These are phyloP conservation scores for Fusarium decemcellulare DNA, from an alignment of 2,329 filamentous ascomycete genomes.

Conservation along the genomic window DNA sequence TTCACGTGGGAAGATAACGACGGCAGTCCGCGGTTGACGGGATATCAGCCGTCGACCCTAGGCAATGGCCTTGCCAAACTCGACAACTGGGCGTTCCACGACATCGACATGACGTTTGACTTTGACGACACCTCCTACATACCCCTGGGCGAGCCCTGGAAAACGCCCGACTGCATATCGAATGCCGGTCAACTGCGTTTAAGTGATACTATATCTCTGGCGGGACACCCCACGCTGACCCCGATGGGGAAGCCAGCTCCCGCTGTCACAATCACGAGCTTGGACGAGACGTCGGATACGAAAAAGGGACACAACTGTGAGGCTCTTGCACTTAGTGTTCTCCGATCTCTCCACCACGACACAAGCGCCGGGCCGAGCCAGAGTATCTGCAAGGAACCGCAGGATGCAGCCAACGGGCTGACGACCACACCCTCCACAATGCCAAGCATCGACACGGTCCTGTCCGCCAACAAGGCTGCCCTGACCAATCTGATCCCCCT, in stretches of 20 bases:
- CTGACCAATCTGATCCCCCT: conserved; percentile 19
- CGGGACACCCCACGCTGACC: background rate
- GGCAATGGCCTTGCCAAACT: conserved; percentile 4
- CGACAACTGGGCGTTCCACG: conserved; percentile 22
- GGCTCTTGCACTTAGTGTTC: conserved; percentile 9
- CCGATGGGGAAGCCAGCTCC: background rate
- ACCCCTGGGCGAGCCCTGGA: conserved; percentile 28
- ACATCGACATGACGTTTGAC: conserved; percentile 22
- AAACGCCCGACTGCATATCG: background rate
- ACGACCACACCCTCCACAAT: background rate
- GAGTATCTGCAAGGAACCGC: background rate
- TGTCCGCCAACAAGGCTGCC: conserved; percentile 26
- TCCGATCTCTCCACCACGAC: conserved; percentile 28
- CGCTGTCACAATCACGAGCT: background rate
- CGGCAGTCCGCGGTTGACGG: background rate
- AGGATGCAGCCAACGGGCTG: background rate
- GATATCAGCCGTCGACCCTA: background rate
- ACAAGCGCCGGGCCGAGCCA: background rate
- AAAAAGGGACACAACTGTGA: conserved; percentile 23
- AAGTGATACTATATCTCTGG: conserved; percentile 19
- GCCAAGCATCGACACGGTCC: conserved; percentile 30
- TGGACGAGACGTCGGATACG: background rate
- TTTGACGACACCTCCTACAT: conserved; percentile 20
- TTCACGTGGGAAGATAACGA: conserved; percentile 16
- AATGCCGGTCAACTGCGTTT: conserved; percentile 13